Percentiles rank a stretch among this genome's conserved stretches.
Conservation (phyloP, 1,284 basidiomycete genomes). For the Microbotryum silenes-acaulis region DNA sequence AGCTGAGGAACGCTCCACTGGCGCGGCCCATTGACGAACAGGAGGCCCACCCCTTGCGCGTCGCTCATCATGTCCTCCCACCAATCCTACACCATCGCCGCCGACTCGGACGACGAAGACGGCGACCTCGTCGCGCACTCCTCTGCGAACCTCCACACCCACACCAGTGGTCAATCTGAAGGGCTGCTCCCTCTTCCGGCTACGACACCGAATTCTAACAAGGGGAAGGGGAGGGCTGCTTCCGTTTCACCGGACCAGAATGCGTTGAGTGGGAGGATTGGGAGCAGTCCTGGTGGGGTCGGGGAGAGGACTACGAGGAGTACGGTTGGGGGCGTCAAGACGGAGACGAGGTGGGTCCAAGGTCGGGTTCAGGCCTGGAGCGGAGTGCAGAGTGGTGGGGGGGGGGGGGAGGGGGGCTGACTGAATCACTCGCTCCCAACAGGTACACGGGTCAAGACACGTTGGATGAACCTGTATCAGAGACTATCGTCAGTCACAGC, state of each 20-base stretch:
- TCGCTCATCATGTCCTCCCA: slow-evolving; percentile 4
- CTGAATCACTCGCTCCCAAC: not conserved
- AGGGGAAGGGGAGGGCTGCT: slow-evolving; percentile 22
- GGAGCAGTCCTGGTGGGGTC: not conserved
- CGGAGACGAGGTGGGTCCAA: slow-evolving; percentile 66
- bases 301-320: slow-evolving; percentile 20
- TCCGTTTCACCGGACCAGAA: not conserved
- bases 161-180: too few species aligned
- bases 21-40: too few species aligned
- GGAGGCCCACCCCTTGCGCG: not conserved
- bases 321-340: slow-evolving; percentile 63
- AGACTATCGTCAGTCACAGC: slow-evolving; percentile 67
- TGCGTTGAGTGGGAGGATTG: slow-evolving; percentile 21
- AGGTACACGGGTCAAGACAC: slow-evolving; percentile 71
- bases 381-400: not conserved
- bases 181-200: slow-evolving; percentile 18
- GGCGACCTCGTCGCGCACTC: slow-evolving; percentile 26
- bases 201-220: not conserved
- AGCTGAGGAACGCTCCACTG: too few species aligned
- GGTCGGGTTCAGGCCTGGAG: too few species aligned
- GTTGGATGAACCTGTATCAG: slow-evolving; percentile 79
- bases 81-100: slow-evolving; percentile 18
- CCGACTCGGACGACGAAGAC: slow-evolving; percentile 22
- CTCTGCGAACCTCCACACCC: not conserved
- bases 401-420: not conserved